Percentiles rank a stretch among this genome's conserved stretches.
Conservation (phyloP, 2,329 filamentous ascomycete genomes). For the Trichophyton rubrum region DNA sequence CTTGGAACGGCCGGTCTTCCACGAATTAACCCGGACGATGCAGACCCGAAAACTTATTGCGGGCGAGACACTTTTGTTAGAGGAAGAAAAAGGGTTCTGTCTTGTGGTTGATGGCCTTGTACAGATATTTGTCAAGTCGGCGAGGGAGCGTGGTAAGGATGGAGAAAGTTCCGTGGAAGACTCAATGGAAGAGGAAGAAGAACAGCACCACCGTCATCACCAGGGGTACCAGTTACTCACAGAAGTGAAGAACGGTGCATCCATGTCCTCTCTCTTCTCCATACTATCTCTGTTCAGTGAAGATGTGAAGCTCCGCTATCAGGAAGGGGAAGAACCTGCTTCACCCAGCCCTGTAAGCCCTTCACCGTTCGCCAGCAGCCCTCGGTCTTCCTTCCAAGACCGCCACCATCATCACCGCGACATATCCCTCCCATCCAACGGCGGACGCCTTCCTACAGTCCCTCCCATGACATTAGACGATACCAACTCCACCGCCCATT, state of each 20-base stretch:
- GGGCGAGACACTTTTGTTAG: conserved; percentile 84
- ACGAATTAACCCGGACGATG: conserved; percentile 95
- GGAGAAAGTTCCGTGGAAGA: conserved; percentile 32
- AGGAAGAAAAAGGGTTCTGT: conserved; percentile 97
- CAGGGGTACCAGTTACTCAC: conserved; percentile 91
- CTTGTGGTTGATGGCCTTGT: conserved; percentile 92
- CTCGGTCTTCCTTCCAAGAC: conserved; percentile 13
- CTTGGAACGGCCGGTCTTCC: conserved; percentile 88
- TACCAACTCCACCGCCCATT: conserved; percentile 15
- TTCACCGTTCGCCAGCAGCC: conserved; percentile 21
- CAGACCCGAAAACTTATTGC: conserved; percentile 93
- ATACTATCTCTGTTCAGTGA: conserved; percentile 91
- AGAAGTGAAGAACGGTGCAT: conserved; percentile 92
- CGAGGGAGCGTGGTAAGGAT: conserved; percentile 30
- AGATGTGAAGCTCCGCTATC: conserved; percentile 66
- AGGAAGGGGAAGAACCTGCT: conserved; percentile 40
- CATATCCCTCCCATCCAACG: conserved; percentile 14
- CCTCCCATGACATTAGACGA: conserved; percentile 56
- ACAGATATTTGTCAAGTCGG: conserved; percentile 95
- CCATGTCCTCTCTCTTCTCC: conserved; percentile 96
- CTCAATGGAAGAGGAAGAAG: conserved; percentile 40
- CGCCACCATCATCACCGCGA: conserved; percentile 6
- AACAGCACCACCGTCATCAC: conserved; percentile 42
- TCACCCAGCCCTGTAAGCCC: conserved; percentile 24
- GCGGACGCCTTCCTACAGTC: conserved; percentile 44